Evolutionary conservation across 1,284 basidiomycete species (phyloP), one percentile per base, ranked within the genome.

Genomic region (Malassezia psittaci): DNA sequence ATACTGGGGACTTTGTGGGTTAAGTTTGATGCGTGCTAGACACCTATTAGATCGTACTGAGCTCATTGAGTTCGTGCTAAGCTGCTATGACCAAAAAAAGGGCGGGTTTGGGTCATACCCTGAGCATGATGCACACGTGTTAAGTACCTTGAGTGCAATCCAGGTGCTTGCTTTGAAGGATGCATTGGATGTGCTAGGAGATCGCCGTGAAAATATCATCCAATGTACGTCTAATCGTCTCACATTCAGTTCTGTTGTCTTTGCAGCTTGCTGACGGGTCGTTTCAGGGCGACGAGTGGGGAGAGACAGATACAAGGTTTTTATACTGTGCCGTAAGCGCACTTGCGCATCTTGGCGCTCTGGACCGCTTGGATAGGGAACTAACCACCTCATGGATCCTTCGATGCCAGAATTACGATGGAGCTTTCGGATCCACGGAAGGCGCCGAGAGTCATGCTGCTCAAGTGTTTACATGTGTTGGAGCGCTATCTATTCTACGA

Each of bases 401-500:
- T 12, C 78, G 80, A 35, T 94, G 91, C 75, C 81, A 80, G 69
- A 99, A 99, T 75, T 93, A 90, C 72, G 93, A 99, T 72, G 91
- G 91, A 3, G 93, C 90, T 0, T 99, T 94, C 66, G 93, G 93
- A 11, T 83, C 81, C 38, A 77, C 79, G 18, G 80, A 83, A 9
- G 93, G 90, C 0, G 89, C 87, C 1, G 93, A 98, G 77, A 90
- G 85, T 62, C 93, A 96, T 77, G 83, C 90, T 7, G 87, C 81
- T 0, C 88, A 91, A 93, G 93, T 93, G 0, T 96, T 86, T 76
- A 88, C 90, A 1, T 94, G 89, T 68, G 81, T 88, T 0, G 90
- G 84, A 0, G 82, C 90, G 0, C 79, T 98, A 11, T 85, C 90
- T 1, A 91, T 98, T 18, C 79, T 96, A 3, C 84, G 87, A 68